Percentiles rank a stretch among this genome's conserved stretches.
Conservation (phyloP, 1,284 basidiomycete species). For the Puccinia horiana region DNA sequence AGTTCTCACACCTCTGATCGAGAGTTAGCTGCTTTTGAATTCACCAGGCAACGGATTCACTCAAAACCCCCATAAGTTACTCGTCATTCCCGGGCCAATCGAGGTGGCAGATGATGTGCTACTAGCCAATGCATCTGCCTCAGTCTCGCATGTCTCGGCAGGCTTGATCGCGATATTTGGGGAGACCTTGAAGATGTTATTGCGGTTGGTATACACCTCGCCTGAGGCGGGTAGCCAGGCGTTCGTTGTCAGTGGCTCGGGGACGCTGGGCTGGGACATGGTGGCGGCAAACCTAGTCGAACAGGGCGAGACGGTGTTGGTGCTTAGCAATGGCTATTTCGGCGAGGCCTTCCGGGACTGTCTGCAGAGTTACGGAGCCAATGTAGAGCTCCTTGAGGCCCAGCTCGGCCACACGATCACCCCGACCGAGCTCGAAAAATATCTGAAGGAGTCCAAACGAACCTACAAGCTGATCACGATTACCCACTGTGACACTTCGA, state of each 20-base stretch:
- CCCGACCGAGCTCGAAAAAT: slow-evolving; percentile 67
- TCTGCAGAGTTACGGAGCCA: slow-evolving; percentile 82
- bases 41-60: slow-evolving; percentile 43
- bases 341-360: slow-evolving; percentile 74
- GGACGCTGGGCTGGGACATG: slow-evolving; percentile 87
- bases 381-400: slow-evolving; percentile 82
- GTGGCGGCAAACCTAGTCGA: slow-evolving; percentile 78
- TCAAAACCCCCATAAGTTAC: slow-evolving; percentile 54
- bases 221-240: slow-evolving; percentile 73
- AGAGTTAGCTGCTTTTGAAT: not conserved
- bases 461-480: slow-evolving; percentile 88
- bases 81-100: slow-evolving; percentile 75
- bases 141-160: slow-evolving; percentile 84
- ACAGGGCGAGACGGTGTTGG: slow-evolving; percentile 70
- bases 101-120: slow-evolving; percentile 79
- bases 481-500: slow-evolving; percentile 72
- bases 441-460: slow-evolving; percentile 63
- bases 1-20: no score
- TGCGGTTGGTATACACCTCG: slow-evolving; percentile 68
- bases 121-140: slow-evolving; percentile 80
- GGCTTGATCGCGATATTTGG: slow-evolving; percentile 89
- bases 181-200: slow-evolving; percentile 83
- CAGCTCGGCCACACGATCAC: slow-evolving; percentile 76
- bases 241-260: slow-evolving; percentile 86
- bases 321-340: slow-evolving; percentile 72